Evolutionary conservation across 2,329 filamentous ascomycete genomes (phyloP).

Genomic region (Malbranchea cinnamomea): DNA sequence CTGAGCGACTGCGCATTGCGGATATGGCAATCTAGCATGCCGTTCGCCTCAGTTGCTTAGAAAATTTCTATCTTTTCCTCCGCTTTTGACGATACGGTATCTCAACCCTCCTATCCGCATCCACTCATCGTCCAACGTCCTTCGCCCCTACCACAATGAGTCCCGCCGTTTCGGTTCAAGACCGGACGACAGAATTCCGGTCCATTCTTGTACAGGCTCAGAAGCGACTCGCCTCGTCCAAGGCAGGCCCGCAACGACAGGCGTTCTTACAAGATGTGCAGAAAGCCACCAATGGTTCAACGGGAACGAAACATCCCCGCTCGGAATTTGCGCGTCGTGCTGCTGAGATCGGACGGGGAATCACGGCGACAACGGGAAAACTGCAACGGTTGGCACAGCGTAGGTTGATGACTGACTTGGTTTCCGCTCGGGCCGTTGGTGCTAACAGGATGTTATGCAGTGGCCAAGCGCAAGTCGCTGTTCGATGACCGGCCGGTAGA

Average conservation of each 20-base stretch:
- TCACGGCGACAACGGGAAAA: slow-evolving; percentile 85
- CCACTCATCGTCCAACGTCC: slow-evolving; percentile 1
- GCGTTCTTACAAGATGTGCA: slow-evolving; percentile 56
- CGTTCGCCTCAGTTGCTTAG: no score
- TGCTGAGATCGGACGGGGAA: slow-evolving; percentile 80
- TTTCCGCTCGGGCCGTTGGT: background rate
- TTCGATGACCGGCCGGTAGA: slow-evolving; percentile 95
- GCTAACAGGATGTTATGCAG: slow-evolving; percentile 23
- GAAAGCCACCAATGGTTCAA: slow-evolving; percentile 39
- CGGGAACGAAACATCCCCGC: slow-evolving; percentile 36
- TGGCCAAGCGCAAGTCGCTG: slow-evolving; percentile 90
- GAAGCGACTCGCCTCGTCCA: slow-evolving; percentile 59
- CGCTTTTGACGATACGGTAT: no score
- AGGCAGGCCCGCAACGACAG: slow-evolving; percentile 64
- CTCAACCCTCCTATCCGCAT: background rate
- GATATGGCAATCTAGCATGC: no score
- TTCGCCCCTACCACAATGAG: slow-evolving; percentile 22
- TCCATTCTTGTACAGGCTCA: slow-evolving; percentile 79
- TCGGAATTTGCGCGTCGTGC: slow-evolving; percentile 90
- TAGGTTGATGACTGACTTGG: slow-evolving; percentile 25
- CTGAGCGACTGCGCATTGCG: no score
- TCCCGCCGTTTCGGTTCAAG: slow-evolving; percentile 64
- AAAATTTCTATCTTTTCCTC: no score
- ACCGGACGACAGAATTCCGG: slow-evolving; percentile 90
- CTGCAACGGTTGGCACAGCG: slow-evolving; percentile 80